Evolutionary conservation across 208 protist species (phyloP), one percentile per base, ranked within the genome.

Genomic region (Acanthamoeba royreba): DNA sequence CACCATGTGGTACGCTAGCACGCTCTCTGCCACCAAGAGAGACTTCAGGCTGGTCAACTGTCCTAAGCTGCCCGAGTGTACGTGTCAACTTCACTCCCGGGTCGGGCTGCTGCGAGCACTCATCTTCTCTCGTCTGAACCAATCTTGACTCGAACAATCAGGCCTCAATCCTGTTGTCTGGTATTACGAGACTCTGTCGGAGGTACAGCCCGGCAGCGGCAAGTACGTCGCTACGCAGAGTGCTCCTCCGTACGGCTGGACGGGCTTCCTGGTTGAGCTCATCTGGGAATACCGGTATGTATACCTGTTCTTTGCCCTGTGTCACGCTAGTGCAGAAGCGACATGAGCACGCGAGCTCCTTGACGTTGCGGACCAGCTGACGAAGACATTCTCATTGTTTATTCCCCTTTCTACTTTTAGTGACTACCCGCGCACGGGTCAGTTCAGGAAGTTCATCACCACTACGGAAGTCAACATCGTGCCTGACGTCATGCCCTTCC

Each of bases 381-480:
- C n/a, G n/a, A n/a, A n/a, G n/a, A n/a, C n/a, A n/a, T 58, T 25
- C 52, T 58, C 52, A 1, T 4, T 25, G 19, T 40, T 87, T 87
- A 15, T 33, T 61, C 28, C 35, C 15, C 25, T 38, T 87, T 38
- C n/a, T n/a, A n/a, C n/a, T 55, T 38, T 1, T n/a, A 45, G n/a
- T 19, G 66, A 42, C 88, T 58, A 85, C 31, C 88, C 58, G 11
- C 28, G 42, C 38, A 9, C 9, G 13, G 38, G 40, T 1, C 46
- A 52, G 15, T 28, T 86, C 22, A 86, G 77, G 40, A 47, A 86
- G 42, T 45, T 93, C 55, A 74, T 40, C 22, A 45, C 42, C 7
- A 93, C 88, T 17, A 93, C 61, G 22, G 88, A 93, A n/a, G 63
- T 93, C 43, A 83, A 46, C 63, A 93, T 93, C 88, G 58, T 93